A percentile compares a stretch with the other conserved stretches of the same genome.
Conservation (phyloP, 2,329 filamentous ascomycete genomes). For the Ophiostoma tasmaniense region DNA sequence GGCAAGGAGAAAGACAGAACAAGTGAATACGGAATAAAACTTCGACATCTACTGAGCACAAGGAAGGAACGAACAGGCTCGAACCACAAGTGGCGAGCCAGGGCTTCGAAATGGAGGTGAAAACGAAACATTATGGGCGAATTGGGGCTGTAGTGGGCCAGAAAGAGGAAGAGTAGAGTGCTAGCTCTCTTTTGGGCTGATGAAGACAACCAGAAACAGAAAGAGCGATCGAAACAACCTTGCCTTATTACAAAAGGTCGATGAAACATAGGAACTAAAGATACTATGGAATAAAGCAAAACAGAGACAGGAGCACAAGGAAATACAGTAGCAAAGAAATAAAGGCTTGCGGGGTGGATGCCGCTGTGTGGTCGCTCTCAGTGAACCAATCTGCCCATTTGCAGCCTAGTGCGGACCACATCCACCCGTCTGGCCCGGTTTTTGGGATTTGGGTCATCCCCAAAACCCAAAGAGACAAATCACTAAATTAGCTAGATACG, state of each 20-base stretch:
- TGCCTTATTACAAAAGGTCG: background rate
- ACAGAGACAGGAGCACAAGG: background rate
- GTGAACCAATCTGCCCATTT: background rate
- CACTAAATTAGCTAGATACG: background rate
- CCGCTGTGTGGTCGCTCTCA: conserved; percentile 3
- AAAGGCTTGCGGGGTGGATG: conserved; percentile 12
- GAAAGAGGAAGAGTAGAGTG: background rate
- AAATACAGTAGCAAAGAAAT: background rate
- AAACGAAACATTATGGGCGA: background rate
- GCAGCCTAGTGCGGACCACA: conserved; percentile 8
- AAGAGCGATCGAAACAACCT: background rate
- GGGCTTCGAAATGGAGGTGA: background rate
- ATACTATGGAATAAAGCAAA: background rate
- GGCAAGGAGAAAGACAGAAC: background rate
- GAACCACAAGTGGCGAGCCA: background rate
- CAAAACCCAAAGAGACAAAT: background rate
- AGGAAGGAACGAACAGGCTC: background rate
- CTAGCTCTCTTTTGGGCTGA: background rate
- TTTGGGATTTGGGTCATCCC: conserved; percentile 1
- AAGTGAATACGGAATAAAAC: background rate
- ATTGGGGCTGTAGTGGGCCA: background rate
- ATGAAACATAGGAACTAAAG: background rate
- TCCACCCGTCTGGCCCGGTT: background rate
- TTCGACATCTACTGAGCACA: background rate
- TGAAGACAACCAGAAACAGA: conserved; percentile 3